These are phyloP conservation scores for Parasitella parasitica DNA, from an alignment of 371 early-diverging fungal genomes.

Conservation along the genomic window DNA sequence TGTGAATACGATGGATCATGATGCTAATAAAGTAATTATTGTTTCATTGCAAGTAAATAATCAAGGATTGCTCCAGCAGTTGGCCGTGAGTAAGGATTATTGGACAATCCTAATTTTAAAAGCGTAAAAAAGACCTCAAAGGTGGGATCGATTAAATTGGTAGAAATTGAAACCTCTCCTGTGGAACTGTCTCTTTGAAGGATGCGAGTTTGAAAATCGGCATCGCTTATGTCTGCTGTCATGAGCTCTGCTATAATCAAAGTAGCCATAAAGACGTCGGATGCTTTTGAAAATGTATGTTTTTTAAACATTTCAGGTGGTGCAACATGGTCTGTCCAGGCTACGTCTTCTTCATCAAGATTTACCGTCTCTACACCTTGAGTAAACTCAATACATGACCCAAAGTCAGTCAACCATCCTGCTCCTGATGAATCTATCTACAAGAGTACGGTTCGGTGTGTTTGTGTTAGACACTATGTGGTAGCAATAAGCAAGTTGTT, in stretches of 20 bases:
- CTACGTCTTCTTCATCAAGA: constrained; percentile 8
- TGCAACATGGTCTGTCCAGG: constrained; percentile 40
- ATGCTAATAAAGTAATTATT: not conserved
- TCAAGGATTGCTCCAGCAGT: constrained; percentile 7
- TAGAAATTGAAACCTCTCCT: constrained; percentile 17
- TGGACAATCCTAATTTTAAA: constrained; percentile 8
- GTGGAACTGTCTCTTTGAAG: not conserved
- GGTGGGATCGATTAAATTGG: constrained; percentile 2
- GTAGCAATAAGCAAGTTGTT: too few species aligned
- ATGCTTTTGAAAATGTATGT: constrained; percentile 23
- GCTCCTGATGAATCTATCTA: constrained; percentile 31
- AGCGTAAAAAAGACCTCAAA: constrained; percentile 15
- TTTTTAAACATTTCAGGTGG: constrained; percentile 35
- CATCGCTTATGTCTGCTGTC: constrained; percentile 24
- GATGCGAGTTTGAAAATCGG: constrained; percentile 17
- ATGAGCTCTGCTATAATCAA: constrained; percentile 31
- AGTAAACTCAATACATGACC: constrained; percentile 33
- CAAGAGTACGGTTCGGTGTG: not conserved
- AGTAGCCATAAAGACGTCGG: constrained; percentile 42
- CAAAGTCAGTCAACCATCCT: constrained; percentile 42
- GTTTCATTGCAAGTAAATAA: not conserved
- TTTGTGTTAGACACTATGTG: too few species aligned
- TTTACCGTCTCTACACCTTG: not conserved
- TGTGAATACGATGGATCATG: too few species aligned
- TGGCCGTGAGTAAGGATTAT: constrained; percentile 2